These are phyloP conservation scores for Apiospora marii DNA, from an alignment of 2,329 filamentous ascomycete genomes.

Conservation along the genomic window DNA sequence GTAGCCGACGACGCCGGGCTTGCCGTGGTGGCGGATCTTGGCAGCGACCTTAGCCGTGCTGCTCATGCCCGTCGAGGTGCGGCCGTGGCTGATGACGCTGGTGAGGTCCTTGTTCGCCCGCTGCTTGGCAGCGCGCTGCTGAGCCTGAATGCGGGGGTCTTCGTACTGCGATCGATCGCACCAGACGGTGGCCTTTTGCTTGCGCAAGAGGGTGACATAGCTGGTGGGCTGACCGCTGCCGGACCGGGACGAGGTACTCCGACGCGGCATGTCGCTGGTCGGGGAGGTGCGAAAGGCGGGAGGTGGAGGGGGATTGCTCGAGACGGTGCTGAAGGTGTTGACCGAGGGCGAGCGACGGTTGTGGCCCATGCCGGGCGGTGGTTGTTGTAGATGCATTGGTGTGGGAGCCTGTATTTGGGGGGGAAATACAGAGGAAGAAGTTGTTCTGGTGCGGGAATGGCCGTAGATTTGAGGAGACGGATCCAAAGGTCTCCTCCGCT, in stretches of 20 bases:
- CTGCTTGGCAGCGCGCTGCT: constrained; percentile 87
- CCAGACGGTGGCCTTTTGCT: constrained; percentile 98
- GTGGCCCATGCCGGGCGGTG: constrained; percentile 43
- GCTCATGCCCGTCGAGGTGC: constrained; percentile 70
- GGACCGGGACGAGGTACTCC: constrained; percentile 84
- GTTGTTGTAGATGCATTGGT: constrained; percentile 46
- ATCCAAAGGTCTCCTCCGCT: constrained; percentile 40
- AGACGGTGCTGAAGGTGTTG: constrained; percentile 74
- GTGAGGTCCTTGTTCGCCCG: constrained; percentile 85
- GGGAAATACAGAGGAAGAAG: constrained; percentile 62
- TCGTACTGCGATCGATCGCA: constrained; percentile 93
- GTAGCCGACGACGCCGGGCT: constrained; percentile 80
- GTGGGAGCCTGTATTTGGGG: constrained; percentile 35
- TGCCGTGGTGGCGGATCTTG: constrained; percentile 89
- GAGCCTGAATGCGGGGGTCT: constrained; percentile 82
- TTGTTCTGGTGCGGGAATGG: constrained; percentile 64
- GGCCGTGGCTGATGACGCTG: constrained; percentile 58
- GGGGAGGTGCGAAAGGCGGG: constrained; percentile 64
- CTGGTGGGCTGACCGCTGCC: constrained; percentile 67
- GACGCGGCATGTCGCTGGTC: constrained; percentile 67
- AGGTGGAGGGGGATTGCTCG: constrained; percentile 69
- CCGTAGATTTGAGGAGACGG: constrained; percentile 50
- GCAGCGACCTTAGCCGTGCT: constrained; percentile 73
- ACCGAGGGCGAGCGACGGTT: constrained; percentile 69
- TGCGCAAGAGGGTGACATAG: constrained; percentile 94